These are phyloP conservation scores for Penicillium ucsense DNA, from an alignment of 495 filamentous ascomycete species.

Conservation along the genomic window DNA sequence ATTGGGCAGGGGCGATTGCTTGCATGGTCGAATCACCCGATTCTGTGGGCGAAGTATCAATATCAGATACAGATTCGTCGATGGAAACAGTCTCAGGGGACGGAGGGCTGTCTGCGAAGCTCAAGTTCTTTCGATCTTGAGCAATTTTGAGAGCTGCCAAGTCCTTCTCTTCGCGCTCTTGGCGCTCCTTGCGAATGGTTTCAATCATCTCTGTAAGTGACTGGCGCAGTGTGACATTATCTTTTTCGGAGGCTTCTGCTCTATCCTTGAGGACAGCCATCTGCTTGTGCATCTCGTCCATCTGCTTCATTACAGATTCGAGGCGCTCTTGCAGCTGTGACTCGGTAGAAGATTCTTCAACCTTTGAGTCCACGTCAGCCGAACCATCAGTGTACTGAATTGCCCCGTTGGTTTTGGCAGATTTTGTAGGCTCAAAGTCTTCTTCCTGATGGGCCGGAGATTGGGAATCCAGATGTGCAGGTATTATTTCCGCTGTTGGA, in stretches of 20 bases:
- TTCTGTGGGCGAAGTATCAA: constrained; percentile 7
- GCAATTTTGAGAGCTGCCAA: neutral
- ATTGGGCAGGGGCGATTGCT: constrained; percentile 15
- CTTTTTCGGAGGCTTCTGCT: constrained; percentile 71
- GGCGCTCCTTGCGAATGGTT: constrained; percentile 61
- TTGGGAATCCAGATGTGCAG: constrained; percentile 17
- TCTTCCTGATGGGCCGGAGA: constrained; percentile 5
- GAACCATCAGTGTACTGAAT: constrained; percentile 6
- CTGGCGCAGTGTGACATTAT: constrained; percentile 54
- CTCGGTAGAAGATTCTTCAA: constrained; percentile 18
- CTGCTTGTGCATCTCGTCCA: constrained; percentile 71
- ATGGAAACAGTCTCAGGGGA: neutral
- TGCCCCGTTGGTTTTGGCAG: constrained; percentile 12
- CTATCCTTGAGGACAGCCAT: constrained; percentile 67
- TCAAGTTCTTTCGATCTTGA: neutral
- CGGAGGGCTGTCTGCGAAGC: no score
- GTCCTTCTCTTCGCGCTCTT: constrained; percentile 33
- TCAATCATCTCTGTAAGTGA: constrained; percentile 84
- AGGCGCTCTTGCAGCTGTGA: constrained; percentile 58
- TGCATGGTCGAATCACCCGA: constrained; percentile 11
- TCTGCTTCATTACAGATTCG: constrained; percentile 71
- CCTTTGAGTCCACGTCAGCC: constrained; percentile 27
- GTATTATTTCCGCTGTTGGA: constrained; percentile 22
- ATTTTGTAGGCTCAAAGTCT: neutral
- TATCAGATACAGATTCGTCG: constrained; percentile 1